Conservation (phyloP, 2,329 filamentous ascomycete genomes). For the Exophiala bonariae region DNA sequence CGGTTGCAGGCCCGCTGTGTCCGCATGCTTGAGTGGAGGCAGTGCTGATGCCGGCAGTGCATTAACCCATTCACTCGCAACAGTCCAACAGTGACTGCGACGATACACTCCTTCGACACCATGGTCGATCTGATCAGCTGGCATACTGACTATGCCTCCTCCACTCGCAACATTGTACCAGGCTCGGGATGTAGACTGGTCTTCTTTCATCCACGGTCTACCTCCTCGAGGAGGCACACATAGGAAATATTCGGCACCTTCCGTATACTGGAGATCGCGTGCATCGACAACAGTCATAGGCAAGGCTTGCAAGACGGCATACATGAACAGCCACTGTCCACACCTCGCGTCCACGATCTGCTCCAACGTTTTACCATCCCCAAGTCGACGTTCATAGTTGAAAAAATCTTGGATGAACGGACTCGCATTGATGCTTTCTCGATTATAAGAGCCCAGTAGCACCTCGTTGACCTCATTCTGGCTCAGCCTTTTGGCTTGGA, state of each 20-base stretch:
- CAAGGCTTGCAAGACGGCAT: slow-evolving; percentile 50
- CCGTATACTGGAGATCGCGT: slow-evolving; percentile 42
- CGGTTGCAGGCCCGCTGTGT: slow-evolving; percentile 10
- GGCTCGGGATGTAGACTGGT: slow-evolving; percentile 43
- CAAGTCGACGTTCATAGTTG: slow-evolving; percentile 47
- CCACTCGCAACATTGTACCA: slow-evolving; percentile 62
- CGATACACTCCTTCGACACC: slow-evolving; percentile 68
- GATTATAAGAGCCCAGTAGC: slow-evolving; percentile 79
- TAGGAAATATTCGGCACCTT: slow-evolving; percentile 52
- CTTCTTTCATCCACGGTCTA: slow-evolving; percentile 49
- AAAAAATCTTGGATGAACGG: slow-evolving; percentile 49
- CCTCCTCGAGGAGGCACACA: slow-evolving; percentile 50
- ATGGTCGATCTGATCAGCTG: slow-evolving; percentile 64
- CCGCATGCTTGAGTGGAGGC: slow-evolving; percentile 2
- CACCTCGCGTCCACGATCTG: slow-evolving; percentile 48
- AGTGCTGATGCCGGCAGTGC: slow-evolving; percentile 34
- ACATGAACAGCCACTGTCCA: slow-evolving; percentile 54
- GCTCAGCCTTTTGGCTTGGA: slow-evolving; percentile 71
- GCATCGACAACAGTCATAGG: slow-evolving; percentile 52
- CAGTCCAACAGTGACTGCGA: slow-evolving; percentile 68
- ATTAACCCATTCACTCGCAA: slow-evolving; percentile 62
- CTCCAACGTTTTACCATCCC: slow-evolving; percentile 44
- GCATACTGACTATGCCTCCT: slow-evolving; percentile 60
- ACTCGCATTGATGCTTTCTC: slow-evolving; percentile 60
- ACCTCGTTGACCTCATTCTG: slow-evolving; percentile 75